These are phyloP conservation scores for Paxillus involutus DNA, from an alignment of 768 basidiomycete genomes.

Conservation along the genomic window DNA sequence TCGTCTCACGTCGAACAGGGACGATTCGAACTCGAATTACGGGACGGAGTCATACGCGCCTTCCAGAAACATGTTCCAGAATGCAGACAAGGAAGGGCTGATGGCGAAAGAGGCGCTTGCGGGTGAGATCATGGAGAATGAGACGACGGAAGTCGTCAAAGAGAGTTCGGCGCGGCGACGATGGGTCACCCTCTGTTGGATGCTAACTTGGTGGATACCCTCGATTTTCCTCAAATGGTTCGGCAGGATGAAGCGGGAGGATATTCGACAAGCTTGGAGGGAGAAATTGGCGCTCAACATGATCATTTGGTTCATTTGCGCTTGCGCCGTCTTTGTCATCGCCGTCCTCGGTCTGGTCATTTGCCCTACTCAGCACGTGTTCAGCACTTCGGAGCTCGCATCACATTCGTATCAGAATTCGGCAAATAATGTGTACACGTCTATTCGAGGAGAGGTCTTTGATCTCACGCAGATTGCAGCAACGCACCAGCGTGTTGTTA, in stretches of 20 bases:
- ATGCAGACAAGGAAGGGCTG: conserved; percentile 68
- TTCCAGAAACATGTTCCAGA: conserved; percentile 93
- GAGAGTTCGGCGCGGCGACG: conserved; percentile 77
- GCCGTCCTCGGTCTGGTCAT: conserved; percentile 84
- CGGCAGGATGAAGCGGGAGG: conserved; percentile 92
- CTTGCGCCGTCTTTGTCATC: conserved; percentile 89
- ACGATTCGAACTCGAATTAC: conserved; percentile 77
- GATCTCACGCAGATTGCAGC: conserved; percentile 70
- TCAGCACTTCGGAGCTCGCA: conserved; percentile 72
- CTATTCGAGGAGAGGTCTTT: conserved; percentile 94
- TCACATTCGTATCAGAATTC: conserved; percentile 61
- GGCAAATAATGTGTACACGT: conserved; percentile 75
- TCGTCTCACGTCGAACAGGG: conserved; percentile 72
- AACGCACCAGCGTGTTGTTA: conserved; percentile 66
- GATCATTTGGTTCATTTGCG: conserved; percentile 94
- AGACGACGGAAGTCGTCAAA: conserved; percentile 84
- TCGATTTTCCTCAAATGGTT: conserved; percentile 62
- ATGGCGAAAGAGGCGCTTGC: conserved; percentile 82
- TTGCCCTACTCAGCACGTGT: conserved; percentile 94
- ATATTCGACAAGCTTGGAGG: conserved; percentile 95
- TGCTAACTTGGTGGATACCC: conserved; percentile 92
- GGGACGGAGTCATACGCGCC: conserved; percentile 95
- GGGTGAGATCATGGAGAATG: conserved; percentile 83
- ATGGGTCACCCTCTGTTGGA: conserved; percentile 88
- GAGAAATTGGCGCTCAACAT: conserved; percentile 95